A percentile compares a stretch with the other conserved stretches of the same genome.
These are phyloP conservation scores for Imleria badia DNA, from an alignment of 768 basidiomycete genomes.

Conservation along the genomic window DNA sequence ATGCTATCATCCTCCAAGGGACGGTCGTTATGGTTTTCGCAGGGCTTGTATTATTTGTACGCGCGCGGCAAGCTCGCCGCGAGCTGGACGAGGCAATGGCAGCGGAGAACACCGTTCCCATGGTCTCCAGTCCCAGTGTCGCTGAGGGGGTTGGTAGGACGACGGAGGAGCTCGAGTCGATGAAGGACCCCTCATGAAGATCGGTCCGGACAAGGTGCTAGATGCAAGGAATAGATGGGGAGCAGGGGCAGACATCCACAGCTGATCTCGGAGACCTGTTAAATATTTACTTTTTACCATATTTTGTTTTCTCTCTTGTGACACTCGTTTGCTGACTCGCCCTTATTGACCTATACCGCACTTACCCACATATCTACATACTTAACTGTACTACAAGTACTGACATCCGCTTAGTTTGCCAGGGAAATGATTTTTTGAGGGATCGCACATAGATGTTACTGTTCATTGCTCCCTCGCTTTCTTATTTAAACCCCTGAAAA, in stretches of 20 bases:
- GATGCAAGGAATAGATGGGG: neutral
- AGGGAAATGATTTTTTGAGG: neutral
- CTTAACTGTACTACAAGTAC: no score
- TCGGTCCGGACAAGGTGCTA: neutral
- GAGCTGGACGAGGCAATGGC: constrained; percentile 58
- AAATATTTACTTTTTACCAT: no score
- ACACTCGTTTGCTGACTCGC: neutral
- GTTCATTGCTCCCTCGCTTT: constrained; percentile 30
- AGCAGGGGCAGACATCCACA: neutral
- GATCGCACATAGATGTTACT: neutral
- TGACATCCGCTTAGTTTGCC: neutral
- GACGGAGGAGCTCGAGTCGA: neutral
- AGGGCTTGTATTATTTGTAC: constrained; percentile 47
- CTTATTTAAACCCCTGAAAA: constrained; percentile 79
- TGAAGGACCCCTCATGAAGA: neutral
- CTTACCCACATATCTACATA: neutral
- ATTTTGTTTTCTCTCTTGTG: neutral
- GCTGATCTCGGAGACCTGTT: neutral
- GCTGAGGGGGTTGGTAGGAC: neutral
- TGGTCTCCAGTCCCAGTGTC: neutral
- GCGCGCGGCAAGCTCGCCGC: constrained; percentile 63
- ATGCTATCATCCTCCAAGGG: constrained; percentile 67
- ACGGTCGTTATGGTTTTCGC: constrained; percentile 42
- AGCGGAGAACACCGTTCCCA: neutral
- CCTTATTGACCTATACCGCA: neutral